Evolutionary conservation across 2,329 filamentous ascomycete species (phyloP), one percentile per base, ranked within the genome.

Genomic region (Beauveria sp.): DNA sequence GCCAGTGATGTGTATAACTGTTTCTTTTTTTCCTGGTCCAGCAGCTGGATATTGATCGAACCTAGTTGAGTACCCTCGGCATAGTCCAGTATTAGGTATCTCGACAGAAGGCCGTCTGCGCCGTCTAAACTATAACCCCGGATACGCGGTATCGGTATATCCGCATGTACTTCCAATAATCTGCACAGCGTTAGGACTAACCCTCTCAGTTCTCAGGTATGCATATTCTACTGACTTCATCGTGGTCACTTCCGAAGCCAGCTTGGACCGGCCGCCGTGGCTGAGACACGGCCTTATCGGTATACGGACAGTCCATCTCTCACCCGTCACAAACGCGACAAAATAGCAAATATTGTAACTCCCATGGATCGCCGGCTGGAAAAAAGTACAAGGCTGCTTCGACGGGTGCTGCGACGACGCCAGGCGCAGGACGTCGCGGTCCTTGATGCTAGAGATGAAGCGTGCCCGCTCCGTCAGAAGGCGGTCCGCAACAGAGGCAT

Each of bases 11-110:
- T 51, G 20, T 64, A 62, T 20, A 63, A 14, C 4, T 47, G 42
- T 5, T 20, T 42, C 34, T 43, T 42, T 30, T 30, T 57, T 16
- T 60, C 59, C n/a, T 54, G 43, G 7, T 43, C 22, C 20, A 54
- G 43, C 3, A 22, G 38, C 14, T 51, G 49, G 1, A 61, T 42
- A 34, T 60, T 34, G 14, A 49, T 20, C 16, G 24, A 46, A 43
- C 55, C 47, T 10, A 66, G 54, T 26, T 54, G 58, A 28, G 54
- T 46, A 20, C 65, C 65, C 6, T 66, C 45, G 22, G 64, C 34
- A 40, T 63, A 67, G 40, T 67, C 63, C 53, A 67, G 60, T 24
- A 67, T 66, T n/a, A 67, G 46, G 38, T 65, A 67, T 5, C 64
- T 26, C 12, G 62, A 43, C 24, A 66, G 34, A 14, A 63, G 34